Conservation (phyloP, 225 moss, liverwort and hornwort genomes). For the Polytrichum commune region DNA sequence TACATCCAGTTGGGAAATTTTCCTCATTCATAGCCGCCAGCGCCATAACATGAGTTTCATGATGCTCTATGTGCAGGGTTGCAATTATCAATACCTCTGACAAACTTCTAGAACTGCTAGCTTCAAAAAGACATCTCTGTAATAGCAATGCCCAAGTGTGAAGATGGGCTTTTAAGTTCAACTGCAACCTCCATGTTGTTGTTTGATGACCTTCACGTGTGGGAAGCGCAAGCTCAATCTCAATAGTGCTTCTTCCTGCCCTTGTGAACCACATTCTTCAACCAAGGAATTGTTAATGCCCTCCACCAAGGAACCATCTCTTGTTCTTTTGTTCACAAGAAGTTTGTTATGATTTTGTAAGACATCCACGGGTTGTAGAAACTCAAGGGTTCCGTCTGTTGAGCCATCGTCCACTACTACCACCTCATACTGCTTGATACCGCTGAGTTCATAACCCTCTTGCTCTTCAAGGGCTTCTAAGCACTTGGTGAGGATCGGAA, state of each 20-base stretch:
- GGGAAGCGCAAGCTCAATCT: conserved; percentile 44
- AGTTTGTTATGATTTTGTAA: not conserved
- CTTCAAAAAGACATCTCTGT: too few relatives aligned
- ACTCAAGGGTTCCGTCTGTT: conserved; percentile 65
- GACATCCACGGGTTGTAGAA: conserved; percentile 19
- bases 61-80: too few relatives aligned
- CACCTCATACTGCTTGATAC: conserved; percentile 59
- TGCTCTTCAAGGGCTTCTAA: conserved; percentile 76
- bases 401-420: conserved; percentile 93
- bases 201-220: conserved; percentile 66
- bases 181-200: conserved; percentile 61
- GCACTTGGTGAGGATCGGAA: conserved; percentile 72
- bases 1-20: too few relatives aligned
- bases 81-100: too few relatives aligned
- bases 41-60: too few relatives aligned
- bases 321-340: not conserved
- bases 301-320: not conserved
- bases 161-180: too few relatives aligned
- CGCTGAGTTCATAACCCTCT: conserved; percentile 40
- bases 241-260: not conserved
- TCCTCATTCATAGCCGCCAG: too few relatives aligned
- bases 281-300: not conserved
- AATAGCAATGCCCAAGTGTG: too few relatives aligned
- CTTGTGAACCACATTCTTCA: not conserved
- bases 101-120: too few relatives aligned